Evolutionary conservation across 78 protist species (phyloP), one percentile per base, ranked within the genome.

Genomic region (Dictyostelium intermedium): DNA sequence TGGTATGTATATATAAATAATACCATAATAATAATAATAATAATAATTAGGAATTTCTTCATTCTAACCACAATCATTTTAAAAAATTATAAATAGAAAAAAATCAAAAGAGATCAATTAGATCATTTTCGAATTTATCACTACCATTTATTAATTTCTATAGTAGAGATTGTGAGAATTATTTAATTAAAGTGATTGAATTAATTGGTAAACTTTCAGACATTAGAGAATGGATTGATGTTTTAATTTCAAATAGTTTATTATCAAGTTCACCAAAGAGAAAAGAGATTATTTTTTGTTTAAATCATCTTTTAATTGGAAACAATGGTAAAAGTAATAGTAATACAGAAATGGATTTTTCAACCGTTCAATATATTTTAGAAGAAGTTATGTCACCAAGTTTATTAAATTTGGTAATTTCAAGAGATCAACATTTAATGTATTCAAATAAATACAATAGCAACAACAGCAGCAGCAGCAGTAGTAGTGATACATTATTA

Each of bases 271-370:
- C 94, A 43, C 94, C 94, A 63, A 53, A 32, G 14, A 80, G 72
- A 78, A 89, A 89, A 66, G 94, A 89, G 34, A 89, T 89, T 30
- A 3, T 89, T 4, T 72, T 89, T 20, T 41, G 74, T 25, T 18
- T 89, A 10, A 89, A 81, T 45, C 94, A 89, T 35, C 30, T 87
- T 34, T 53, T 87, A 73, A 61, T 87, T 76, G 93, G 93, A 3
- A 37, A 30, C 14, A 8, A n/a, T 66, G 5, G 18, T 25, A 30
- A 25, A 4, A 34, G 2, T 34, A 34, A 72, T 18, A 72, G 2
- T 16, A 1, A 3, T 5, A 13, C 43, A 14, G 20, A 2, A 34
- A 27, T 72, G 5, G 94, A 89, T 50, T 70, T 70, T 60, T 80
- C 94, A 50, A 69, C 83, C 0, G 53, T 80, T 47, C 84, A 66